These are phyloP conservation scores for Cercospora sesami DNA, from an alignment of 2,329 filamentous ascomycete species.

Conservation along the genomic window DNA sequence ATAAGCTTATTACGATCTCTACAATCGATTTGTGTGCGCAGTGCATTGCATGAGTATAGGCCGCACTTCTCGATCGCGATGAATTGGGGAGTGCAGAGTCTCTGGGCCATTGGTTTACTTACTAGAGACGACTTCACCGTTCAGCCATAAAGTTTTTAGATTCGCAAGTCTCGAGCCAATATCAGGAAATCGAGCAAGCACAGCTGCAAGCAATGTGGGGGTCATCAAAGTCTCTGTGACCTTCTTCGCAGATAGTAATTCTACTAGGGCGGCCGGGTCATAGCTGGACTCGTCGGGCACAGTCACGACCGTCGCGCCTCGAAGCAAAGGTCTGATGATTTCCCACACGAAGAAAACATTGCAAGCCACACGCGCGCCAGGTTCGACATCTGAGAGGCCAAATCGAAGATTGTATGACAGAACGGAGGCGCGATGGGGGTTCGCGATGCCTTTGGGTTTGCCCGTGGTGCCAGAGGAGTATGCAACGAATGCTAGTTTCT, in stretches of 20 bases:
- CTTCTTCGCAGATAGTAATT: conserved; percentile 63
- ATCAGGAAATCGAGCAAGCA: conserved; percentile 68
- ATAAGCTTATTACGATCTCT: neutral
- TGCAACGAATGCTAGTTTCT: conserved; percentile 75
- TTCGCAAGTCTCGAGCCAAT: conserved; percentile 64
- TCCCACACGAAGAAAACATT: conserved; percentile 90
- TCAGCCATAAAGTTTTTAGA: conserved; percentile 73
- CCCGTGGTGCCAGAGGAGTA: conserved; percentile 78
- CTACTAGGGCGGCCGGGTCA: conserved; percentile 71
- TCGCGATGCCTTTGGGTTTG: conserved; percentile 78
- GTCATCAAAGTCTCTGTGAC: conserved; percentile 84
- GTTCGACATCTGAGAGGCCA: conserved; percentile 64
- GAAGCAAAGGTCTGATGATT: conserved; percentile 72
- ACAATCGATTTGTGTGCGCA: neutral
- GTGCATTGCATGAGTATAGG: neutral
- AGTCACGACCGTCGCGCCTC: conserved; percentile 73
- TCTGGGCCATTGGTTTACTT: neutral
- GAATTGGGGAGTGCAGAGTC: neutral
- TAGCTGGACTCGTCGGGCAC: conserved; percentile 77
- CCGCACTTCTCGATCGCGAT: neutral
- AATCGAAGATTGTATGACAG: conserved; percentile 74
- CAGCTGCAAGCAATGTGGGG: conserved; percentile 72
- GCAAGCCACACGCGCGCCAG: conserved; percentile 77
- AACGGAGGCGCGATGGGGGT: conserved; percentile 67
- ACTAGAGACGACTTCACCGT: conserved; percentile 72